phyloP scores from a whole-genome alignment of 768 basidiomycete genomes.

The Leucosporidium creatinivorum region DNA sequence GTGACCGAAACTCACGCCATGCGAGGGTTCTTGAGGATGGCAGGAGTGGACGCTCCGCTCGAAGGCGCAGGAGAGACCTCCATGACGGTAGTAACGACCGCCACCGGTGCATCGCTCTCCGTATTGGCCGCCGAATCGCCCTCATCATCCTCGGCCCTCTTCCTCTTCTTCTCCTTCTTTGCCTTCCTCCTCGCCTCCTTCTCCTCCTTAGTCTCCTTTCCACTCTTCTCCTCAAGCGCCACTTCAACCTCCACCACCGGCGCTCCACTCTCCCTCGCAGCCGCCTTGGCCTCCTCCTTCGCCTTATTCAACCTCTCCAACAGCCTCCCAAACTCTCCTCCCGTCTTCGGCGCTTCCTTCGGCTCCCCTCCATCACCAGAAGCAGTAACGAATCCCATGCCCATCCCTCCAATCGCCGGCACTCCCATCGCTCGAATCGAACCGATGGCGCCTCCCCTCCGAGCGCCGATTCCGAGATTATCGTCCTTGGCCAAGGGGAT shows the following conservation, averaged over 20 bases:
- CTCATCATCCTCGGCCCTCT: slow-evolving; percentile 9
- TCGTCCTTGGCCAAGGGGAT: slow-evolving; percentile 36
- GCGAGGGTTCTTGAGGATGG: slow-evolving; percentile 31
- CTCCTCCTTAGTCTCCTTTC: slow-evolving; percentile 17
- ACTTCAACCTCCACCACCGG: slow-evolving; percentile 6
- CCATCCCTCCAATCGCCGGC: background rate
- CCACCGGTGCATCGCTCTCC: background rate
- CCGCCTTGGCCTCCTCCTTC: slow-evolving; percentile 27
- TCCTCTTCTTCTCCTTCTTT: slow-evolving; percentile 21
- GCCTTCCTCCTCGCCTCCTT: slow-evolving; percentile 2
- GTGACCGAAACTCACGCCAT: slow-evolving; percentile 28
- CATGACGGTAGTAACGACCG: background rate
- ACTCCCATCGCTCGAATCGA: slow-evolving; percentile 25
- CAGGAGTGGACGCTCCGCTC: background rate
- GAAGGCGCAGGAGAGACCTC: slow-evolving; percentile 7
- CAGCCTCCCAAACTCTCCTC: slow-evolving; percentile 35
- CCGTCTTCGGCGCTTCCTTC: slow-evolving; percentile 14
- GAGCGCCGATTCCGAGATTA: slow-evolving; percentile 34
- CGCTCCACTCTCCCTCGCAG: slow-evolving; percentile 26
- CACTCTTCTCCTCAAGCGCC: slow-evolving; percentile 13
- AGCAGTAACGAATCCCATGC: slow-evolving; percentile 28
- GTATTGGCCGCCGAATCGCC: background rate
- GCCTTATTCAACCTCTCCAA: slow-evolving; percentile 31
- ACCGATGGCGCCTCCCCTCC: slow-evolving; percentile 25
- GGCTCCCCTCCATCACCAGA: slow-evolving; percentile 8